Evolutionary conservation across 768 basidiomycete genomes (phyloP).

Genomic region (Kockovaella imperatae): DNA sequence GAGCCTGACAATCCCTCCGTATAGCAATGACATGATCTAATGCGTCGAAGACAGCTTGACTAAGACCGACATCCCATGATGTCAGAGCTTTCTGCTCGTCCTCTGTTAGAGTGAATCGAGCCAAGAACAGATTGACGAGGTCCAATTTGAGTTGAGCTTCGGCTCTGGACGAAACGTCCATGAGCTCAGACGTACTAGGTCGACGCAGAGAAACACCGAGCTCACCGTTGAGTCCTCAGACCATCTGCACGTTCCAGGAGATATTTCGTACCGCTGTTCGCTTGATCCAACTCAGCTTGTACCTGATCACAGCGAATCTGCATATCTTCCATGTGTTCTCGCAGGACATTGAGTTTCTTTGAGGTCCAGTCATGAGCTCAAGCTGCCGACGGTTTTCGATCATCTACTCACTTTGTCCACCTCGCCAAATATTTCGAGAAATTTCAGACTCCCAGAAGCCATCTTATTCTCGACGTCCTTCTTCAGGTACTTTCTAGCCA

Average conservation of each 20-base stretch:
- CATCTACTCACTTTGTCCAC: slow-evolving; percentile 71
- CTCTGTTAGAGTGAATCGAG: slow-evolving; percentile 72
- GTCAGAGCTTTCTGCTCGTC: slow-evolving; percentile 66
- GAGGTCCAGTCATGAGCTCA: not conserved
- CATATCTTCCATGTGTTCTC: slow-evolving; percentile 73
- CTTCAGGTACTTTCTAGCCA: slow-evolving; percentile 69
- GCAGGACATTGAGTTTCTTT: slow-evolving; percentile 76
- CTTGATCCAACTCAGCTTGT: slow-evolving; percentile 63
- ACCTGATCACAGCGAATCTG: slow-evolving; percentile 72
- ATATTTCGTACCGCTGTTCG: slow-evolving; percentile 66
- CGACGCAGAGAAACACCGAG: not conserved
- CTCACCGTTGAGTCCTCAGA: slow-evolving; percentile 43
- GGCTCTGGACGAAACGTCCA: slow-evolving; percentile 14
- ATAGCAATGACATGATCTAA: slow-evolving; percentile 82
- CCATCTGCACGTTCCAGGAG: slow-evolving; percentile 67
- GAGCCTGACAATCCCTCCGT: slow-evolving; percentile 70
- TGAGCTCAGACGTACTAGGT: not conserved
- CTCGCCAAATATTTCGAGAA: slow-evolving; percentile 74
- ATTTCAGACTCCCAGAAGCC: slow-evolving; percentile 69
- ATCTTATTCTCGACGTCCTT: slow-evolving; percentile 78
- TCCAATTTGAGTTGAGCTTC: slow-evolving; percentile 54
- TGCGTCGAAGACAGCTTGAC: slow-evolving; percentile 65
- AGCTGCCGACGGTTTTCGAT: no score
- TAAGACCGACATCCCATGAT: slow-evolving; percentile 70
- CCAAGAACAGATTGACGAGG: slow-evolving; percentile 70